Evolutionary conservation across 306 rosid genomes (phyloP).

Genomic region (Abrus precatorius): DNA sequence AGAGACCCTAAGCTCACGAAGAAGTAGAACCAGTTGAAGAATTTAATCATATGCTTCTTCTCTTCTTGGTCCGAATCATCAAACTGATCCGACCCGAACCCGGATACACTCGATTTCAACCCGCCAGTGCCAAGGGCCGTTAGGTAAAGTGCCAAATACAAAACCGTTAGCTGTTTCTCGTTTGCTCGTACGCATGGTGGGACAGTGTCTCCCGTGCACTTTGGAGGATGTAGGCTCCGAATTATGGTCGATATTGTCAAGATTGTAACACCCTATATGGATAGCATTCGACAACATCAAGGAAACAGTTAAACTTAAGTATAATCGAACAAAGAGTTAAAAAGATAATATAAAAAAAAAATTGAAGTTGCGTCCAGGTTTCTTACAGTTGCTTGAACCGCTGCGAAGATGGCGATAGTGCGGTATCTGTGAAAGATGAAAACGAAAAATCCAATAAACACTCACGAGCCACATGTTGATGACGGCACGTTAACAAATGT

Average conservation of each 20-base stretch:
- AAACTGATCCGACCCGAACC: conserved; percentile 91
- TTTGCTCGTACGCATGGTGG: conserved; percentile 60
- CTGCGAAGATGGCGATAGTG: conserved; percentile 84
- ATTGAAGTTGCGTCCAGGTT: neutral
- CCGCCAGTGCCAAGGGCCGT: conserved; percentile 92
- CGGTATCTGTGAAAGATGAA: conserved; percentile 65
- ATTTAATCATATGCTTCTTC: conserved; percentile 62
- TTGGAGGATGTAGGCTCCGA: conserved; percentile 86
- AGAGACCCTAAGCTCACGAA: conserved; percentile 83
- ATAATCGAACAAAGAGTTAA: neutral
- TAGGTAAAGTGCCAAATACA: conserved; percentile 72
- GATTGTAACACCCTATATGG: conserved; percentile 76
- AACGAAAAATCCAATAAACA: neutral
- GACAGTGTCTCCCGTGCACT: conserved; percentile 49
- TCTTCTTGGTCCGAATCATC: conserved; percentile 68
- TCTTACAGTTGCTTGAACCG: conserved; percentile 87
- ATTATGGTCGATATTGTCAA: conserved; percentile 81
- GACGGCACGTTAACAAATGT: neutral
- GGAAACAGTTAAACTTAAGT: neutral
- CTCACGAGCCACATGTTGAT: neutral
- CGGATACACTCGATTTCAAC: conserved; percentile 84
- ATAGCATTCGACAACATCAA: neutral
- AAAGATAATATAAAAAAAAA: neutral
- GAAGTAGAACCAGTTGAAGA: conserved; percentile 93
- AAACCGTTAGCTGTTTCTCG: conserved; percentile 59